Percentiles rank a stretch among this genome's conserved stretches.
Evolutionary conservation across 768 basidiomycete species (phyloP).

Genomic region (Hysterangium stoloniferum): DNA sequence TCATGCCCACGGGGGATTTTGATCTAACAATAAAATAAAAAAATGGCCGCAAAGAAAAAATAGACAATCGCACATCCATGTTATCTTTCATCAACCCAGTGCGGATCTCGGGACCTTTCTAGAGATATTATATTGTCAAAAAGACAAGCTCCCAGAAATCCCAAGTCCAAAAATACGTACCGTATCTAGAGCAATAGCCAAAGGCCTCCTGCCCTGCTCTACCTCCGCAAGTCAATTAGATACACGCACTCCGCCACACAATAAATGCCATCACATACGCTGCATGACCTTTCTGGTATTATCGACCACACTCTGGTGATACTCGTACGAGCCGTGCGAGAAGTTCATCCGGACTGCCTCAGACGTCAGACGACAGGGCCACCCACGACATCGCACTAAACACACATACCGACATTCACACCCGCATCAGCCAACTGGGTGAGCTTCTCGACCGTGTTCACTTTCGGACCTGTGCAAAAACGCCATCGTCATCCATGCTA

Average conservation of each 20-base stretch:
- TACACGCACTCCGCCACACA: neutral
- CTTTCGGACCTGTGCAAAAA: slow-evolving; percentile 73
- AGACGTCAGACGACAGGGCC: slow-evolving; percentile 5
- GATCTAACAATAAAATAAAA: slow-evolving; percentile 37
- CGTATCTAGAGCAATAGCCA: slow-evolving; percentile 97
- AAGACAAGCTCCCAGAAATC: neutral
- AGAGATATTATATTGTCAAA: neutral
- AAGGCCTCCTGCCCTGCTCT: slow-evolving; percentile 74
- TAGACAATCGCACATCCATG: slow-evolving; percentile 57
- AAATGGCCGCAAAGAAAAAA: slow-evolving; percentile 11
- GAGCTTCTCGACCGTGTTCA: slow-evolving; percentile 86
- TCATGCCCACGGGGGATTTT: slow-evolving; percentile 88
- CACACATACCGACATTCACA: slow-evolving; percentile 89
- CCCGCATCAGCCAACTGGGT: slow-evolving; percentile 79
- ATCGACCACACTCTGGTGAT: slow-evolving; percentile 98
- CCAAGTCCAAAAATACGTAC: slow-evolving; percentile 36
- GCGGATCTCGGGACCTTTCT: slow-evolving; percentile 99
- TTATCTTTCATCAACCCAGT: slow-evolving; percentile 87
- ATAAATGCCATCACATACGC: slow-evolving; percentile 36
- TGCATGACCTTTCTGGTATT: slow-evolving; percentile 85
- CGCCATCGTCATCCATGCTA: neutral
- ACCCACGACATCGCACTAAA: slow-evolving; percentile 1
- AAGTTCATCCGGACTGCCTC: slow-evolving; percentile 97
- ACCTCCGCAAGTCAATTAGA: slow-evolving; percentile 5
- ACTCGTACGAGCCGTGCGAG: slow-evolving; percentile 97